Evolutionary conservation across 148 eudicot genomes (phyloP).

Genomic region (Rhododendron molle): DNA sequence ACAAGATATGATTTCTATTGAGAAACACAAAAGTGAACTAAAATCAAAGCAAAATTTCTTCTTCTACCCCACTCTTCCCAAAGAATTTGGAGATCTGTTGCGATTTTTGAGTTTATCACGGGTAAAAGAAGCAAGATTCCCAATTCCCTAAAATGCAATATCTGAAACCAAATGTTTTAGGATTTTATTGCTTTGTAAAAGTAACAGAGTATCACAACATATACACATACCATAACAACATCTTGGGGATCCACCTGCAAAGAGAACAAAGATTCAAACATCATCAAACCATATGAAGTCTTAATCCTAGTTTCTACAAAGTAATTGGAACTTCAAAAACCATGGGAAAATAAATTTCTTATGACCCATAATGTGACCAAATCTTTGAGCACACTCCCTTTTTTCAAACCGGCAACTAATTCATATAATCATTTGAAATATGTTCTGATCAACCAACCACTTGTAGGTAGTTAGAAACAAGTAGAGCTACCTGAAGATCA

Average conservation of each 20-base stretch:
- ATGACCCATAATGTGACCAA: no score
- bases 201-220: constrained; percentile 1
- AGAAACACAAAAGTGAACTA: not conserved
- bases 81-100: not conserved
- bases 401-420: no score
- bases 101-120: not conserved
- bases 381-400: no score
- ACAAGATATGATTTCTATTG: not conserved
- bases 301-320: not conserved
- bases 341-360: no score
- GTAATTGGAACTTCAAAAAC: no score
- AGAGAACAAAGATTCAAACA: constrained; percentile 20
- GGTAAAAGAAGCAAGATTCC: not conserved
- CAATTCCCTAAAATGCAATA: not conserved
- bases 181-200: not conserved
- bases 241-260: constrained; percentile 98
- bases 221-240: constrained; percentile 88
- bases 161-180: not conserved
- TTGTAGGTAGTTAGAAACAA: not conserved
- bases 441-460: not conserved
- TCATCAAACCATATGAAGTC: constrained; percentile 8
- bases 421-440: no score
- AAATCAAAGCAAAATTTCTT: not conserved
- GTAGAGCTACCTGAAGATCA: constrained; percentile 65
- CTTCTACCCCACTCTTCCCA: not conserved